Base-by-base conservation (phyloP, 2,329 filamentous ascomycete species). In the Fusarium annulatum region DNA sequence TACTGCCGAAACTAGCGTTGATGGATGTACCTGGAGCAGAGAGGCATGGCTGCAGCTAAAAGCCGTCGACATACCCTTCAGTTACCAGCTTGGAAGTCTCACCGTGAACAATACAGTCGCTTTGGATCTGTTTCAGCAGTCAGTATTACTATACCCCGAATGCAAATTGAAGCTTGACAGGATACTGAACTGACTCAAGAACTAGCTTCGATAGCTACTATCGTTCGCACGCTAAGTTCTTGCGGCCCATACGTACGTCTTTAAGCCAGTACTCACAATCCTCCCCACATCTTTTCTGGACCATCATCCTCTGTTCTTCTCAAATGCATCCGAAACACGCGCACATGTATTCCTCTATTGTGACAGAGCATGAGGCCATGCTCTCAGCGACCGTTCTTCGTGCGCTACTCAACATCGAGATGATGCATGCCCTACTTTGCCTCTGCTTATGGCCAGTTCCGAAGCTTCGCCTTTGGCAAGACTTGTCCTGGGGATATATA, bases 1-100 rank as follows among this genome's bases (percentile, higher is more conserved):
- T 4, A 4, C 4, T 53, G 9, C 12, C 10, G 18, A 9, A 38
- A 1, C 23, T 8, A 14, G 18, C 16, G 4, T 38, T 4, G 6
- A 11, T 4, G 3, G 7, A 26, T 8, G 4, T 26, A 3, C 18
- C 0, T 0, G 4, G 18, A 23, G 16, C 6, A 6, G 6, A 4
- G 49, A 38, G 23, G 6, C 33, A 15, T 53, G 49, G 49, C 30
- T 53, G 7, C 49, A 53, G 18, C 33, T 53, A 1, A 53, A 28
- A 38, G n/a, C 11, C 4, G 18, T 53, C 33, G 33, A 38, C 18
- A 38, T 53, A 28, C 34, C 51, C 5, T 53, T 7, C 16, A 53
- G 19, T n/a, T 53, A 38, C 23, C 51, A 21, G 51, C 34, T 53
- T 1, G 51, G 51, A 38, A 28, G 34, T 16, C 7, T 53, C 9